These are phyloP conservation scores for Simplicillium sp. DNA, from an alignment of 2,329 filamentous ascomycete genomes.

Conservation along the genomic window DNA sequence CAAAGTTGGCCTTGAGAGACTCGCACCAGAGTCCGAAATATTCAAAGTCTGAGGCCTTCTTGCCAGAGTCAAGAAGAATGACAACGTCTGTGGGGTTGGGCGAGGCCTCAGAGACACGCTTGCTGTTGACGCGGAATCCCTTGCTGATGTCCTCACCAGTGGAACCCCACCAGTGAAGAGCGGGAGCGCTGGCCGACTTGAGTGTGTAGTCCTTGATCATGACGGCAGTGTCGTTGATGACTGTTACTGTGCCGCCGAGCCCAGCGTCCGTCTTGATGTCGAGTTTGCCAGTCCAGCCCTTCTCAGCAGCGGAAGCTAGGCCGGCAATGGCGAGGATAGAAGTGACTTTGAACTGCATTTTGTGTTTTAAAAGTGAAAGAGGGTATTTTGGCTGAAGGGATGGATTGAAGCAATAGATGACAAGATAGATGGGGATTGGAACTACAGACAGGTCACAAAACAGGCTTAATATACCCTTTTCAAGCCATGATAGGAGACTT, in stretches of 20 bases:
- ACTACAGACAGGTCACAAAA: too few species aligned
- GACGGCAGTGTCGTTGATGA: conserved; percentile 12
- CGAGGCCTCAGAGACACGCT: conserved; percentile 8
- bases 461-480: too few species aligned
- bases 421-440: conserved; percentile 1
- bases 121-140: conserved; percentile 17
- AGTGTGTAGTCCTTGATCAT: conserved; percentile 13
- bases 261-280: conserved; percentile 13
- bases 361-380: not conserved
- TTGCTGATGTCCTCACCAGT: conserved; percentile 9
- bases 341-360: not conserved
- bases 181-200: conserved; percentile 14
- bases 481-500: too few species aligned
- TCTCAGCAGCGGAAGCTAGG: conserved; percentile 8
- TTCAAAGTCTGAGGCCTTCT: conserved; percentile 13
- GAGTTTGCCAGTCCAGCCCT: conserved; percentile 11
- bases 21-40: conserved; percentile 15
- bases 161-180: conserved; percentile 18
- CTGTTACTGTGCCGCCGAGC: conserved; percentile 13
- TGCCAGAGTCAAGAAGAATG: conserved; percentile 14
- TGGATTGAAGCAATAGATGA: not conserved
- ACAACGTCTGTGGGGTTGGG: conserved; percentile 9
- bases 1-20: conserved; percentile 14
- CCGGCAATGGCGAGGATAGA: conserved; percentile 2
- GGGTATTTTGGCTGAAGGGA: not conserved